Evolutionary conservation across 345 rosid genomes (phyloP).

Genomic region (Pugionium cornutum): DNA sequence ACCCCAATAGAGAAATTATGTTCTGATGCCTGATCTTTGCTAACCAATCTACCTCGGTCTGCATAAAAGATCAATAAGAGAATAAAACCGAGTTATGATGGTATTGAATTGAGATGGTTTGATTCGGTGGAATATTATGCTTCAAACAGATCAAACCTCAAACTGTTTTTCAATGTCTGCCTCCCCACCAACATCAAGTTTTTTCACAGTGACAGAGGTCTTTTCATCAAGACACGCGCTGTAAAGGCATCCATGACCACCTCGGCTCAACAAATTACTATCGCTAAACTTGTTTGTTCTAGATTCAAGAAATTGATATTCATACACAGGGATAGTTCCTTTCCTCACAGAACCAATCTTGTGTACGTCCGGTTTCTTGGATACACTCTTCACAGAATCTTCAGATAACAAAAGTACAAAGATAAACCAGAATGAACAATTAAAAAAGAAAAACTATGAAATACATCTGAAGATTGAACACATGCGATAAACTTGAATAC

Average conservation of each 20-base stretch:
- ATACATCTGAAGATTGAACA: neutral
- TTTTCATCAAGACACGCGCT: slow-evolving; percentile 69
- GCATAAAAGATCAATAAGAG: slow-evolving; percentile 32
- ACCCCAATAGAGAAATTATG: slow-evolving; percentile 67
- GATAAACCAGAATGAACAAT: neutral
- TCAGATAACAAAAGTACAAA: slow-evolving; percentile 28
- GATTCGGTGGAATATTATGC: neutral
- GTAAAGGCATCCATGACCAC: slow-evolving; percentile 62
- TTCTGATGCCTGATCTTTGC: slow-evolving; percentile 77
- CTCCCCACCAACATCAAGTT: slow-evolving; percentile 51
- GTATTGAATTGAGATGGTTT: neutral
- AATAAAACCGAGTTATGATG: neutral
- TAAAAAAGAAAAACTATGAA: neutral
- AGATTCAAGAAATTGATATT: slow-evolving; percentile 67
- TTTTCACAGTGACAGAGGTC: slow-evolving; percentile 70
- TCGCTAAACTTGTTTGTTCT: slow-evolving; percentile 77
- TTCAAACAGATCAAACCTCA: slow-evolving; percentile 46
- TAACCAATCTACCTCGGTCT: slow-evolving; percentile 84
- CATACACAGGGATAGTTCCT: slow-evolving; percentile 61
- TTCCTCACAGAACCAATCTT: slow-evolving; percentile 54
- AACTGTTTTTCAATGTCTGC: slow-evolving; percentile 59
- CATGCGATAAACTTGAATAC: slow-evolving; percentile 34
- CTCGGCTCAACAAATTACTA: slow-evolving; percentile 59
- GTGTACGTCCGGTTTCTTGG: slow-evolving; percentile 44
- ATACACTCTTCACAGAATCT: slow-evolving; percentile 55